Evolutionary conservation across 345 rosid genomes (phyloP).

Genomic region (Nephelium lappaceum): DNA sequence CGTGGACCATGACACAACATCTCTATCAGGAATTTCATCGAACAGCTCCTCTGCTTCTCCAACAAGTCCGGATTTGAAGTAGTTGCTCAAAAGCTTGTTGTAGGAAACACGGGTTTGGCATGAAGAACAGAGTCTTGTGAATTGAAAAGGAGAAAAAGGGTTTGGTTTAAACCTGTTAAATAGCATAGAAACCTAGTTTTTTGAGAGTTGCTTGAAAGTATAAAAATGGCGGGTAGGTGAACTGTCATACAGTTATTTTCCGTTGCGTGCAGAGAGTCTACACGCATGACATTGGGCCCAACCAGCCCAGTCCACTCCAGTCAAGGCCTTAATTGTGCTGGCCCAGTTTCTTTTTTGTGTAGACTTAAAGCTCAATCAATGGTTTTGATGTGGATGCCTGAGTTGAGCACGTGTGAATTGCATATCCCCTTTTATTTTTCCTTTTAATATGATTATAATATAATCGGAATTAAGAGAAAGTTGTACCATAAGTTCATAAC

Average conservation of each 20-base stretch:
- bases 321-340: neutral
- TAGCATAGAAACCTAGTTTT: constrained; percentile 5
- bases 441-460: too few species aligned
- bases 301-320: neutral
- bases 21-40: constrained; percentile 36
- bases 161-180: constrained; percentile 17
- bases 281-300: neutral
- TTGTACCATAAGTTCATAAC: too few species aligned
- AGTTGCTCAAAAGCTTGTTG: constrained; percentile 27
- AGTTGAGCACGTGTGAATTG: too few species aligned
- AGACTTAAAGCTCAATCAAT: too few species aligned
- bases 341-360: neutral
- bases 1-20: constrained; percentile 46
- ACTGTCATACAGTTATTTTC: neutral
- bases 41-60: constrained; percentile 40
- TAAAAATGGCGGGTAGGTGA: constrained; percentile 2
- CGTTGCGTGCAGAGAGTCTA: neutral
- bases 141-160: neutral
- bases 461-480: too few species aligned
- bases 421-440: too few species aligned
- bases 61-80: constrained; percentile 30
- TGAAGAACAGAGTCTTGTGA: constrained; percentile 10
- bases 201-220: too few species aligned
- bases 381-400: too few species aligned
- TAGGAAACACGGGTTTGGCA: neutral